phyloP scores from a whole-genome alignment of 1,284 basidiomycete species.

The Pterula multifida region DNA sequence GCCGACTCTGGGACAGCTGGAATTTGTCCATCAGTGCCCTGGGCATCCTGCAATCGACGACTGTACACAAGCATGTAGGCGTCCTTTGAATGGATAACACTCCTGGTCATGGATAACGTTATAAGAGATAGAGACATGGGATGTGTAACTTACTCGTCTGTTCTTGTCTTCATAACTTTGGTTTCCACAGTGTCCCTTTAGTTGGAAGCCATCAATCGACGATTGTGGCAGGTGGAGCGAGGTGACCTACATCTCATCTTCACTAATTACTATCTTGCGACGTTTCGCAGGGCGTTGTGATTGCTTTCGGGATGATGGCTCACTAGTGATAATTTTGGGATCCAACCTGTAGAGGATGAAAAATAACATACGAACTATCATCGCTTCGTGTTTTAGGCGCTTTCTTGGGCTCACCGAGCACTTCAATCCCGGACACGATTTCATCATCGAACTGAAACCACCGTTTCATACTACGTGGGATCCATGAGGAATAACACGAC shows the following conservation, averaged over 20 bases:
- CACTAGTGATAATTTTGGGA: constrained; percentile 15
- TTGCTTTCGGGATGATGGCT: constrained; percentile 12
- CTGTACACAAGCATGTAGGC: constrained; percentile 91
- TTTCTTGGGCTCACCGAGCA: constrained; percentile 29
- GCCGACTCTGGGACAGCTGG: background rate
- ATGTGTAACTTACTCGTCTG: background rate
- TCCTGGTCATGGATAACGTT: constrained; percentile 12
- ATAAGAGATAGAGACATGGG: background rate
- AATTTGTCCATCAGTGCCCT: background rate
- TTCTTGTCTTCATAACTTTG: constrained; percentile 5
- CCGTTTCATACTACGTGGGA: constrained; percentile 37
- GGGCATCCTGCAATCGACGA: constrained; percentile 21
- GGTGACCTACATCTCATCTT: constrained; percentile 32
- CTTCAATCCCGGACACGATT: constrained; percentile 46
- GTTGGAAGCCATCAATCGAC: background rate
- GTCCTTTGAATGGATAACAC: constrained; percentile 55
- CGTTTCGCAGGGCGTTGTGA: constrained; percentile 24
- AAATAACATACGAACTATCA: constrained; percentile 9
- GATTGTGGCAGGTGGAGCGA: constrained; percentile 1
- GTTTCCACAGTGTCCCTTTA: background rate
- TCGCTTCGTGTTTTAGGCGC: constrained; percentile 14
- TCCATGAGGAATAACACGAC: constrained; percentile 4
- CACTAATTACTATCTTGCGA: constrained; percentile 46
- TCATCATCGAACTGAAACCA: constrained; percentile 93
- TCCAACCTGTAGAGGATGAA: background rate